Conservation (phyloP, 2,329 filamentous ascomycete species). For the Hymenoscyphus fraxineus region DNA sequence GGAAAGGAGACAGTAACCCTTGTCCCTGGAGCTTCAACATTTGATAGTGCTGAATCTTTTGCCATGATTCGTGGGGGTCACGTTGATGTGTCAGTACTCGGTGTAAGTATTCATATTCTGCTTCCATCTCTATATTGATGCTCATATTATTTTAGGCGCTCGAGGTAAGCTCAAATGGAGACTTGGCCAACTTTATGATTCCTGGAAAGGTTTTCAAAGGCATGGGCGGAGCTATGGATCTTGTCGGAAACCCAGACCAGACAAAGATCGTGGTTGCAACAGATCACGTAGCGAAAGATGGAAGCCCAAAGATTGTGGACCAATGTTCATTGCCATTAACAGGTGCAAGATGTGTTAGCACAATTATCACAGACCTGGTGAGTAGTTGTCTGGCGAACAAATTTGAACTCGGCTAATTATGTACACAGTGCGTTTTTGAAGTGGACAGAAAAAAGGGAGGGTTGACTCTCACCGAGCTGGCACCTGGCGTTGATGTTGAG, state of each 20-base stretch:
- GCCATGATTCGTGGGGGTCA: slow-evolving; percentile 84
- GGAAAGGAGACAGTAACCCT: slow-evolving; percentile 86
- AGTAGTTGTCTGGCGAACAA: neutral
- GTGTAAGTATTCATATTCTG: slow-evolving; percentile 38
- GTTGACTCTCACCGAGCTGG: slow-evolving; percentile 66
- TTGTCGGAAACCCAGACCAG: slow-evolving; percentile 66
- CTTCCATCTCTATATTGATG: neutral
- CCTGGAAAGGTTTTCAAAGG: slow-evolving; percentile 85
- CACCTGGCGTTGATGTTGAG: slow-evolving; percentile 64
- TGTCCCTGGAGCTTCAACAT: slow-evolving; percentile 70
- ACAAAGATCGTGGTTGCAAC: slow-evolving; percentile 72
- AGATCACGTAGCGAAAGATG: slow-evolving; percentile 67
- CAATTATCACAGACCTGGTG: slow-evolving; percentile 17
- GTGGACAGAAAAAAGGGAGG: slow-evolving; percentile 60
- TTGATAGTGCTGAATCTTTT: slow-evolving; percentile 79
- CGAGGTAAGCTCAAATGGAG: slow-evolving; percentile 74
- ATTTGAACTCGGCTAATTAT: slow-evolving; percentile 9
- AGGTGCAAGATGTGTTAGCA: slow-evolving; percentile 37
- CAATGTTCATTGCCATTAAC: slow-evolving; percentile 62
- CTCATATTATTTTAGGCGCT: slow-evolving; percentile 13
- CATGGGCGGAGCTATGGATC: slow-evolving; percentile 77
- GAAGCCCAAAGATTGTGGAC: slow-evolving; percentile 62
- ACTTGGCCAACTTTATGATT: slow-evolving; percentile 88
- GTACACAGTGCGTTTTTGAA: slow-evolving; percentile 61
- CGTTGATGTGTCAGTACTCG: slow-evolving; percentile 79